Evolutionary conservation across 495 filamentous ascomycete genomes (phyloP), one percentile per base, ranked within the genome.

Genomic region (Aspergillus asperescens): DNA sequence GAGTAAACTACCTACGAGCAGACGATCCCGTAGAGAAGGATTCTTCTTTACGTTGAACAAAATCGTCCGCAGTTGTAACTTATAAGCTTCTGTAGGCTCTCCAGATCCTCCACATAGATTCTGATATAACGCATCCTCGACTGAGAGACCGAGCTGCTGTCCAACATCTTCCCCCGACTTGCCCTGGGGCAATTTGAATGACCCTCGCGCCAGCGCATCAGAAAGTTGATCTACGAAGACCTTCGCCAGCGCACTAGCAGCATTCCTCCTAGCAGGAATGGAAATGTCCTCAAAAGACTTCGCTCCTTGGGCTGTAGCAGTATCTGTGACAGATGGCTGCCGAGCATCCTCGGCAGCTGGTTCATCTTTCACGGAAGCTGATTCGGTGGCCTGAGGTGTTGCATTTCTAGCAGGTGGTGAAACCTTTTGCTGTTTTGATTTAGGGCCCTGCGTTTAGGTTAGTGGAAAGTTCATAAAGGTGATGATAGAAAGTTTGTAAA

Each of bases 21-120:
- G 71, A 41, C 87, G 83, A 67, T 85, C 79, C 54, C 83, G 80
- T 48, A 98, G 80, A 55, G 86, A 82, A 53, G 79, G 64, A 64
- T 98, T 98, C 64, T 80, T 81, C 74, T 94, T 93, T 54, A 95
- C 71, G 70, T 96, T 96, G 71, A 84, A 84, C 35, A 78, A 68
- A 39, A 97, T 77, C 25, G 86, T 74, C 58, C 81, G 75, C 59
- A 84, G 69, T 63, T 85, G 81, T 39, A 64, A 55, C 57, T 66
- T 74, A 71, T 86, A 86, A 27, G 71, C 52, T 37, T 75, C 68
- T 62, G 68, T 68, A 24, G 77, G 74, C 60, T 81, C 73, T 62
- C 74, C 73, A 55, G 67, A 59, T 56, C 66, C 58, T 60, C 68
- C 70, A 57, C 68, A 81, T 54, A 80, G 70, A 69, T 74, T 80